Evolutionary conservation across 768 basidiomycete species (phyloP).

Genomic region (Suillus paluster): DNA sequence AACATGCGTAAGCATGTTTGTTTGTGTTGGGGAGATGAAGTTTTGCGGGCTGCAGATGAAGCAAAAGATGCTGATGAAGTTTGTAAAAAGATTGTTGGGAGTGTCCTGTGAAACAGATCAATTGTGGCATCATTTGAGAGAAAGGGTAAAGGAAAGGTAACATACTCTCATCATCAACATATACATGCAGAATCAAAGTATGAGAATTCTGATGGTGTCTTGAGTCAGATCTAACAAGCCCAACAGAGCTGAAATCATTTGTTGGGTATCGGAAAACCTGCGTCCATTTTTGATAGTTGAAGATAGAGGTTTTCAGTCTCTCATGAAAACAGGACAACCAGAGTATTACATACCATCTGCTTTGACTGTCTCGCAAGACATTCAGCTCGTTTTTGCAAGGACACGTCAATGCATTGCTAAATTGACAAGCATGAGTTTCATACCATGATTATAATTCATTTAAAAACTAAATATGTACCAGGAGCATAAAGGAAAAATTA

Average conservation of each 20-base stretch:
- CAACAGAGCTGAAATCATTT: constrained; percentile 24
- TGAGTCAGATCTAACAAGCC: background rate
- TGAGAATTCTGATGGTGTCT: background rate
- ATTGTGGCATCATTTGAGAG: constrained; percentile 33
- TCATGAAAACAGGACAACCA: constrained; percentile 20
- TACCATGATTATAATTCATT: background rate
- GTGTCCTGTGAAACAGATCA: constrained; percentile 24
- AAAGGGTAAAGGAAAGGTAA: constrained; percentile 31
- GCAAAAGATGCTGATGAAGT: background rate
- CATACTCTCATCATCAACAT: constrained; percentile 33
- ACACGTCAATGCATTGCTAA: constrained; percentile 16
- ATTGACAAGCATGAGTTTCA: constrained; percentile 8
- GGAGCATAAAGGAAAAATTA: constrained; percentile 29
- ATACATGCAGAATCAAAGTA: constrained; percentile 25
- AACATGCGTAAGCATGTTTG: constrained; percentile 26
- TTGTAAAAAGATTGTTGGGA: constrained; percentile 24
- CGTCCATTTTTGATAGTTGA: constrained; percentile 26
- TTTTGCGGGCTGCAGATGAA: constrained; percentile 13
- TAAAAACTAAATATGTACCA: constrained; percentile 1
- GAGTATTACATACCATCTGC: constrained; percentile 22
- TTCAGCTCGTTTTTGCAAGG: constrained; percentile 18
- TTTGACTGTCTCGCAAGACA: constrained; percentile 24
- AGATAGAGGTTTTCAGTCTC: constrained; percentile 26
- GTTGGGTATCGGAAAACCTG: constrained; percentile 25
- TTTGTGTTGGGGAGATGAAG: constrained; percentile 25